phyloP scores from a whole-genome alignment of 2,329 filamentous ascomycete genomes.

The Achaetomium macrosporum region DNA sequence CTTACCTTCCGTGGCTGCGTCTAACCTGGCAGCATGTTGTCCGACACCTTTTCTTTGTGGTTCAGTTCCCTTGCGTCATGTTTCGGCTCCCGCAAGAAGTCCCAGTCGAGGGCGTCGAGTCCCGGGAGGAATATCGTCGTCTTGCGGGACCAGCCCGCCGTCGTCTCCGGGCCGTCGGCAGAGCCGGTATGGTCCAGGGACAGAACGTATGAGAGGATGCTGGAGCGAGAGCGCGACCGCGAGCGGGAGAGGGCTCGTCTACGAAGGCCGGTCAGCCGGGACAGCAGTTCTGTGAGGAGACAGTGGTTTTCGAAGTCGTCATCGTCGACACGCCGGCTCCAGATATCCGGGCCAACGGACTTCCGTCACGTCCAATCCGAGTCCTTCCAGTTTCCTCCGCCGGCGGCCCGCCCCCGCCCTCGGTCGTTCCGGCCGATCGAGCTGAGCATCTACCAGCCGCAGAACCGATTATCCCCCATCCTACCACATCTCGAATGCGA shows the following conservation, averaged over 20 bases:
- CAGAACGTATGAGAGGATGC: constrained; percentile 29
- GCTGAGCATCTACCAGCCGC: constrained; percentile 46
- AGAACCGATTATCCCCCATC: constrained; percentile 49
- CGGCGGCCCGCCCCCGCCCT: constrained; percentile 24
- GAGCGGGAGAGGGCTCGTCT: constrained; percentile 15
- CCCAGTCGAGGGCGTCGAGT: constrained; percentile 26
- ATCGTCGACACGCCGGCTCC: constrained; percentile 41
- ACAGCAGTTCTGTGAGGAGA: constrained; percentile 35
- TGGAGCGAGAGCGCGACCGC: constrained; percentile 26
- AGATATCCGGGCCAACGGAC: constrained; percentile 54
- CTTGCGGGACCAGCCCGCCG: constrained; percentile 30
- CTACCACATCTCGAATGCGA: constrained; percentile 45
- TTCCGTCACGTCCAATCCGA: constrained; percentile 54
- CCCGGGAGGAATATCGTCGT: constrained; percentile 27
- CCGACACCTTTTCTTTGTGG: constrained; percentile 41
- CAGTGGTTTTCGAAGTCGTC: constrained; percentile 40
- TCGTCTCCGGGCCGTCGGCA: constrained; percentile 28
- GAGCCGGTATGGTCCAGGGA: constrained; percentile 24
- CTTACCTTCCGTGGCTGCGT: constrained; percentile 17
- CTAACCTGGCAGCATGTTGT: constrained; percentile 34
- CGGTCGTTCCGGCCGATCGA: constrained; percentile 50
- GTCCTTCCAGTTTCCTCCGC: constrained; percentile 34
- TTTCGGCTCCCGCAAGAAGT: constrained; percentile 39
- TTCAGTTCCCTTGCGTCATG: constrained; percentile 43
- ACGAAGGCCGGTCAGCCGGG: constrained; percentile 20